A percentile compares a stretch with the other conserved stretches of the same genome.
Conservation (phyloP, 768 basidiomycete genomes). For the Xanthoconium purpureum region DNA sequence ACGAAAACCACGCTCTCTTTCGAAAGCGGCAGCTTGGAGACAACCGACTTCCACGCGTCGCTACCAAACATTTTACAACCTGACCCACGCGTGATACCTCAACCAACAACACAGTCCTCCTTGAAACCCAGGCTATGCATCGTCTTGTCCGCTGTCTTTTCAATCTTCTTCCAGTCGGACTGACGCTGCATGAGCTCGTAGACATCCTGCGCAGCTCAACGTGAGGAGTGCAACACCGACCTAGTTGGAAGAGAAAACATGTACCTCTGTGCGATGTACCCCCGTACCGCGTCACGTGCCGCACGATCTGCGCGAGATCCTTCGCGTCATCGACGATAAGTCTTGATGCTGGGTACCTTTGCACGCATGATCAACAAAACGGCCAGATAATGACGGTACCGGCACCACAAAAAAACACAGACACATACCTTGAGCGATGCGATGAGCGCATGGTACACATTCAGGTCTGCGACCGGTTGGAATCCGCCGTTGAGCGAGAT, state of each 20-base stretch:
- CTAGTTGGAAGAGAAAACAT: not conserved
- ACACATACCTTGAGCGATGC: conserved; percentile 68
- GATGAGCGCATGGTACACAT: conserved; percentile 89
- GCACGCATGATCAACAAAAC: not conserved
- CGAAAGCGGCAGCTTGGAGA: no score
- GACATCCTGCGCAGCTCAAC: conserved; percentile 53
- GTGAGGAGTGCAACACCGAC: not conserved
- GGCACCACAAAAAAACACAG: not conserved
- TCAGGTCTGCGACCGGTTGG: conserved; percentile 93
- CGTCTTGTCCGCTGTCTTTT: conserved; percentile 91
- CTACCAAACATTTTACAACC: no score
- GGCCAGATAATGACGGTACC: not conserved
- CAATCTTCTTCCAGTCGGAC: conserved; percentile 98
- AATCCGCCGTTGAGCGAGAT: conserved; percentile 93
- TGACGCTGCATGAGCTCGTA: conserved; percentile 95
- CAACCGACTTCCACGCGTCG: no score
- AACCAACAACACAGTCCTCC: conserved; percentile 74
- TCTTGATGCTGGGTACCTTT: conserved; percentile 70
- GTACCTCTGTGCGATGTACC: conserved; percentile 93
- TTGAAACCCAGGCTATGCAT: conserved; percentile 94
- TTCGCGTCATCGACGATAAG: conserved; percentile 94
- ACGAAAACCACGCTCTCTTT: no score
- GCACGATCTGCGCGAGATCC: conserved; percentile 92
- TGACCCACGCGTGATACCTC: not conserved
- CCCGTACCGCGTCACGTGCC: conserved; percentile 93